Evolutionary conservation across 208 protist genomes (phyloP), one percentile per base, ranked within the genome.

Genomic region (Crithidia bombi): DNA sequence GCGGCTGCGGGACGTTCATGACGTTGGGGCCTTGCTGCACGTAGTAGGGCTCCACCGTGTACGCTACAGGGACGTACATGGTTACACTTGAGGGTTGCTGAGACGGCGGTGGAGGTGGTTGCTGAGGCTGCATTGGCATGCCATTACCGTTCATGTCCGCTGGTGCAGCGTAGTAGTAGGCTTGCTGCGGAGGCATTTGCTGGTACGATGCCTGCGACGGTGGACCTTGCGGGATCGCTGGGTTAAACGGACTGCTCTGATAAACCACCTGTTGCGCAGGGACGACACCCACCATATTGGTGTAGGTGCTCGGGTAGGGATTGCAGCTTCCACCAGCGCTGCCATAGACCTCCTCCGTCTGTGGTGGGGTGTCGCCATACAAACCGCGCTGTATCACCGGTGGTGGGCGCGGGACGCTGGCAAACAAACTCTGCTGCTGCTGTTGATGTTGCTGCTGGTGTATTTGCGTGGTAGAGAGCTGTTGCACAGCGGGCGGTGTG

Each of bases 11-110:
- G 3, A 58, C 19, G 5, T 28, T 15, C n/a, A 43, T 9, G 35
- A 43, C 5, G 19, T 21, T 58, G 2, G 52, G 30, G 3, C 33
- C 30, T 9, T 19, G 52, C 33, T 58, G 52, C 33, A 61, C 21
- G 38, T 47, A 61, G 23, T 61, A 61, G 19, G 55, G 55, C 38
- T 61, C 55, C 21, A 61, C 23, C 7, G 36, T 17, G 55, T 47
- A 61, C 11, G 55, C 47, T 14, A 61, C 36, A 11, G 55, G 55
- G 14, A 61, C 55, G 36, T 61, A 61, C 55, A 61, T 47, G 21
- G 55, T 44, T 23, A 61, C 36, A 47, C 36, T 61, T 7, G 33
- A 47, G 28, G 43, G 43, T 25, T 52, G 47, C 47, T 52, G 47
- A 17, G 38, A 33, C 33, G 2, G 52, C 33, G 5, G 52, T 33